phyloP scores from a whole-genome alignment of 257 asterid genomes.

The Solanum sitiens region DNA sequence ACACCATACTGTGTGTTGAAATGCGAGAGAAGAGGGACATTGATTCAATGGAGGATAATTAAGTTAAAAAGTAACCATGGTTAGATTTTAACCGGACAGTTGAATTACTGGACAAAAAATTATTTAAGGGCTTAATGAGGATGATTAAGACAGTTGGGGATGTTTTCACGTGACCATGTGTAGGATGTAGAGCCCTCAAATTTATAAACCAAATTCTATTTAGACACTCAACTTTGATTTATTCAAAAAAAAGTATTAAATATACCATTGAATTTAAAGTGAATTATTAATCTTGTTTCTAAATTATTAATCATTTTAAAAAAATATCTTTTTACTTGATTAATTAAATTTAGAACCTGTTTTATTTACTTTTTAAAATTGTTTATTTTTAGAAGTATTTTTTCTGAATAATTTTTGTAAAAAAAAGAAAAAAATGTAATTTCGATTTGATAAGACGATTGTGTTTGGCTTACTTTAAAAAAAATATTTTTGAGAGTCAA shows the following conservation, averaged over 20 bases:
- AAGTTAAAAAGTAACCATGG: neutral
- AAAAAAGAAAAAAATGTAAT: too few species aligned
- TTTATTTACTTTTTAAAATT: too few species aligned
- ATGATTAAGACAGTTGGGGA: neutral
- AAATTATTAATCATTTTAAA: too few species aligned
- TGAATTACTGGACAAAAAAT: neutral
- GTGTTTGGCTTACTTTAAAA: too few species aligned
- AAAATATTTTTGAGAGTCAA: too few species aligned
- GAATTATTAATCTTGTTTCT: too few species aligned
- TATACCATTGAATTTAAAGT: accelerated
- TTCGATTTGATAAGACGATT: too few species aligned
- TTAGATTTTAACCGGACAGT: neutral
- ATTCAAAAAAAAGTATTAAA: accelerated
- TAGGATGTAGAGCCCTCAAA: neutral
- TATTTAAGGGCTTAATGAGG: neutral
- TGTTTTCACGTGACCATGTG: neutral
- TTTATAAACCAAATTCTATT: neutral
- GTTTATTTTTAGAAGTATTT: too few species aligned
- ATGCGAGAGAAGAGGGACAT: neutral
- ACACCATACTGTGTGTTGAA: neutral
- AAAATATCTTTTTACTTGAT: too few species aligned
- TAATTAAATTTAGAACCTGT: too few species aligned
- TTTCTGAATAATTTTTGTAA: too few species aligned
- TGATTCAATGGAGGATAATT: neutral
- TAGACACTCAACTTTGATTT: too few species aligned